Conservation (phyloP, 768 basidiomycete species). For the Boletus rubropictus region DNA sequence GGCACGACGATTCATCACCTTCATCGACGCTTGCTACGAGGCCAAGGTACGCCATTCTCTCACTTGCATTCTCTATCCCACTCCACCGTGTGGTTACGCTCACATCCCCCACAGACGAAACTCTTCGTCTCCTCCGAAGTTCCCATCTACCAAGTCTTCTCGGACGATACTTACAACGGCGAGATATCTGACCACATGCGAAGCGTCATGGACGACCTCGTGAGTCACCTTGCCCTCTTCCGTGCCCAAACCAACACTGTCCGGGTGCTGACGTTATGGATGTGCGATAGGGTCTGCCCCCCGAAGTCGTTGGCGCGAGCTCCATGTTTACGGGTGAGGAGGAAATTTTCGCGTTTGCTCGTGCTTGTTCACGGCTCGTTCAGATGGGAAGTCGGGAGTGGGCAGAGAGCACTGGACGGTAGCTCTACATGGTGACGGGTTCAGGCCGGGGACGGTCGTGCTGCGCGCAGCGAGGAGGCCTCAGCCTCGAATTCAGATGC, state of each 20-base stretch:
- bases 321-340: slow-evolving; percentile 96
- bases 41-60: slow-evolving; percentile 53
- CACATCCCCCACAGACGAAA: slow-evolving; percentile 70
- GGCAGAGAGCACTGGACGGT: slow-evolving; percentile 44
- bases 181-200: slow-evolving; percentile 81
- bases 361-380: slow-evolving; percentile 82
- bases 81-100: not conserved
- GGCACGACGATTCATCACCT: slow-evolving; percentile 95
- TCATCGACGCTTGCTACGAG: slow-evolving; percentile 95
- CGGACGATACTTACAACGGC: slow-evolving; percentile 50
- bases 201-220: slow-evolving; percentile 93
- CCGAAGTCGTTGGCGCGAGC: slow-evolving; percentile 69
- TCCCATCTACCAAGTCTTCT: slow-evolving; percentile 86
- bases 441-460: no score
- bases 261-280: not conserved
- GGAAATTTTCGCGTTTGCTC: slow-evolving; percentile 94
- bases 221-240: slow-evolving; percentile 28
- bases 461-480: no score
- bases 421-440: not conserved
- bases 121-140: slow-evolving; percentile 90
- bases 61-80: not conserved
- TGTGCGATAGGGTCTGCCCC: slow-evolving; percentile 60
- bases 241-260: not conserved
- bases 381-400: slow-evolving; percentile 91
- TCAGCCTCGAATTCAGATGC: no score